Evolutionary conservation across 768 basidiomycete species (phyloP), one percentile per base, ranked within the genome.

Genomic region (Clitopilus hobsonii): DNA sequence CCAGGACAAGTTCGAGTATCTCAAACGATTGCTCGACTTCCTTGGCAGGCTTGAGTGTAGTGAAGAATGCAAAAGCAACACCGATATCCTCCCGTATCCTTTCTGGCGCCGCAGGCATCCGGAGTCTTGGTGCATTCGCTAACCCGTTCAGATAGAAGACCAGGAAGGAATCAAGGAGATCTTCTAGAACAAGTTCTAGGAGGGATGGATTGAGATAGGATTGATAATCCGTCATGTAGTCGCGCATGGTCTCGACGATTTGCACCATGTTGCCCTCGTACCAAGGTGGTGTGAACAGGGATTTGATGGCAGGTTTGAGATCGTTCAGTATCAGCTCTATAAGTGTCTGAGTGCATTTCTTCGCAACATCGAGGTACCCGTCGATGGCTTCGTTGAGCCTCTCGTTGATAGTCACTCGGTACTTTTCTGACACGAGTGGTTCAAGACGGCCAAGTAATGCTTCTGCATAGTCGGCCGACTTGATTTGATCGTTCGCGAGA

Each of bases 291-390:
- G 87, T 86, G 80, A 98, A 94, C 30, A 98, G 78, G 32, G 77
- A 78, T 67, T 91, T 94, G 14, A 85, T 89, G 8, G 89, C 95
- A 0, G 89, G 85, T 67, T 88, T 91, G 61, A 98, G 73, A 67
- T 98, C 97, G 69, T 97, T 91, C 77, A 97, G 94, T 63, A 98
- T 87, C 63, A 96, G 85, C 62, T 91, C 90, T 64, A 99, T 94
- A 55, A 99, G 82, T 0, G 89, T 89, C 63, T 96, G 91, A 20
- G 90, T 94, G 76, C 95, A 98, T 68, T 91, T 92, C 77, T 98
- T 98, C 52, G 95, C 95, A 32, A 98, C 93, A 69, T 99, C 97
- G 58, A 98, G 82, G 70, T 95, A 98, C 2, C 97, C 97, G 67
- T 99, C 96, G 61, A 98, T 98, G 28, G 95, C 94, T 59, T 96